Conservation (phyloP, 306 rosid genomes). For the Cicer chorassanicum region DNA sequence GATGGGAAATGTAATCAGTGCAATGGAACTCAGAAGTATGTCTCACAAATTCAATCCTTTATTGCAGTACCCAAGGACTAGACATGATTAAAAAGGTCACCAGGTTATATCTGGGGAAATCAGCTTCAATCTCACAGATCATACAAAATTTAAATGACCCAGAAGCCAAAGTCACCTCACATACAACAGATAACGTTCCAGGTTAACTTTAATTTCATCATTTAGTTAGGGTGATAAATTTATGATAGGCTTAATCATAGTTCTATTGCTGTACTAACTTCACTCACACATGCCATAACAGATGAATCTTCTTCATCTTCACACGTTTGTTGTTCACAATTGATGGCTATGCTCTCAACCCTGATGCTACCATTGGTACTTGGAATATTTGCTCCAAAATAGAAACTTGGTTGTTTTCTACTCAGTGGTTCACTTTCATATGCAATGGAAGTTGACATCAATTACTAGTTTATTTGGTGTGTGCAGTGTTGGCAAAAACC, state of each 20-base stretch:
- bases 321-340: constrained; percentile 7
- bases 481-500: constrained; percentile 12
- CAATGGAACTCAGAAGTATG: background rate
- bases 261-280: constrained; percentile 32
- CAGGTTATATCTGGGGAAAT: constrained; percentile 45
- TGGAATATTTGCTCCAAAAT: constrained; percentile 37
- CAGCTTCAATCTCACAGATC: constrained; percentile 48
- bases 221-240: constrained; percentile 16
- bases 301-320: constrained; percentile 41
- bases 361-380: constrained; percentile 31
- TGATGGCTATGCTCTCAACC: constrained; percentile 28
- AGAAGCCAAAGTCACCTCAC: constrained; percentile 31
- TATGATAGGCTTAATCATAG: background rate
- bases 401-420: constrained; percentile 19
- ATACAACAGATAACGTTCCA: background rate
- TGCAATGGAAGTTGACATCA: background rate
- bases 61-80: constrained; percentile 44
- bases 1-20: constrained; percentile 5
- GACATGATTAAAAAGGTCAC: constrained; percentile 37
- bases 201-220: constrained; percentile 28
- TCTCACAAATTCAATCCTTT: constrained; percentile 17
- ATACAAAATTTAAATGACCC: constrained; percentile 34
- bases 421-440: background rate
- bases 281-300: constrained; percentile 17
- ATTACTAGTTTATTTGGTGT: constrained; percentile 16